Conservation (phyloP, 2,329 filamentous ascomycete genomes). For the Biscogniauxia marginata region DNA sequence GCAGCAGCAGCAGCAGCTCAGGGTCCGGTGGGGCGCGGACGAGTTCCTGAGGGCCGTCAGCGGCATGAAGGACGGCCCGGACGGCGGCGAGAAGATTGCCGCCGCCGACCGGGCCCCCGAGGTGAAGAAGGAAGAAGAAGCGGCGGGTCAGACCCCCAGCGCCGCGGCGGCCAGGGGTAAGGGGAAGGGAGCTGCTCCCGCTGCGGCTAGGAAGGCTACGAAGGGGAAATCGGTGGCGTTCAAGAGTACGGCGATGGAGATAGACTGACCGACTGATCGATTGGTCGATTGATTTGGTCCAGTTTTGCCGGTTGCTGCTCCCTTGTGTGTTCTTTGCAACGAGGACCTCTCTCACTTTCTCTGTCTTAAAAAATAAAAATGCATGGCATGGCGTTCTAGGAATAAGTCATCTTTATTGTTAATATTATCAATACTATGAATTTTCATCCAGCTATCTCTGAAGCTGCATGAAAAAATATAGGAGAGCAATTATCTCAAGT, state of each 20-base stretch:
- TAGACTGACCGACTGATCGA: conserved; percentile 5
- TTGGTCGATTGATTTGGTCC: neutral
- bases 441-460: no score
- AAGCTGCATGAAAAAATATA: neutral
- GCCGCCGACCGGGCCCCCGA: conserved; percentile 17
- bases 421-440: no score
- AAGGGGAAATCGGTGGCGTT: conserved; percentile 33
- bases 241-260: conserved; percentile 18
- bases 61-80: conserved; percentile 26
- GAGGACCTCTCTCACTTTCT: no score
- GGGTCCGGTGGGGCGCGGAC: conserved; percentile 29
- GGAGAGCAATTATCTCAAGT: neutral
- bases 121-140: conserved; percentile 25
- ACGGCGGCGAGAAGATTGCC: conserved; percentile 20
- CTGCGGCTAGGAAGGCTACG: conserved; percentile 13
- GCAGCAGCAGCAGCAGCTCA: conserved; percentile 20
- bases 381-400: conserved; percentile 26
- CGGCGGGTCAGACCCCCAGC: conserved; percentile 5
- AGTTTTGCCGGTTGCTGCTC: no score
- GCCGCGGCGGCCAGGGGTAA: conserved; percentile 21
- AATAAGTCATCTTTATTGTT: conserved; percentile 7
- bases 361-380: conserved; percentile 6
- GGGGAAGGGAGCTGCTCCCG: conserved; percentile 21
- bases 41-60: conserved; percentile 34
- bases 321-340: no score